Evolutionary conservation across 345 rosid species (phyloP), one percentile per base, ranked within the genome.

Genomic region (Kernera saxatilis): DNA sequence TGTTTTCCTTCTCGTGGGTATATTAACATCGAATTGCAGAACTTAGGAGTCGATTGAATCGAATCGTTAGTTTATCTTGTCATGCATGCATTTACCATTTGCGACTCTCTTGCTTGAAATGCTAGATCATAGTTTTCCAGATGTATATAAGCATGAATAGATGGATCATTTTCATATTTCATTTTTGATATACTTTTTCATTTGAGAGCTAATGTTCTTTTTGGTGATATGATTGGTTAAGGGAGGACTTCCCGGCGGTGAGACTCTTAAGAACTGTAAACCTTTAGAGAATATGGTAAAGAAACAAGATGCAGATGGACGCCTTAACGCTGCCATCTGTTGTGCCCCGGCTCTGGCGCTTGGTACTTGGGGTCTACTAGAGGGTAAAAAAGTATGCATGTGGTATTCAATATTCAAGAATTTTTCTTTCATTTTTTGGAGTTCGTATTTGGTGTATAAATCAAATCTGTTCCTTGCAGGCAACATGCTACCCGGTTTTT

Each of bases 231-330:
- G 56, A 10, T 40, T 74, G 45, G 73, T 40, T 9, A 51, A 93
- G 97, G 98, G 97, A 71, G 98, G 98, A 45, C 80, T 91, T 81
- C 97, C 97, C 0, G 97, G 98, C 18, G 96, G 94, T 37, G 69
- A 87, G 29, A 86, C 82, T 72, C 86, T 93, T 19, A 85, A 89
- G 77, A 79, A 85, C 53, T 93, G 86, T 81, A 86, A 61, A 51
- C 69, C 69, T 49, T 58, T 94, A 52, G 97, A 91, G 78, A 77
- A 56, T 74, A 41, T 91, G 83, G 81, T 85, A 49, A 88, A 86
- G 86, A 91, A 89, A 66, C 97, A 94, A 63, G 96, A 88, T 23
- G 54, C 77, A 0, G 88, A 84, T 57, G 95, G 93, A 67, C 84
- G 90, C 32, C 88, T 81, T 46, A 85, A 86, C 61, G 93, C 91